phyloP scores from a whole-genome alignment of 345 rosid genomes.

The Eutrema japonicum region DNA sequence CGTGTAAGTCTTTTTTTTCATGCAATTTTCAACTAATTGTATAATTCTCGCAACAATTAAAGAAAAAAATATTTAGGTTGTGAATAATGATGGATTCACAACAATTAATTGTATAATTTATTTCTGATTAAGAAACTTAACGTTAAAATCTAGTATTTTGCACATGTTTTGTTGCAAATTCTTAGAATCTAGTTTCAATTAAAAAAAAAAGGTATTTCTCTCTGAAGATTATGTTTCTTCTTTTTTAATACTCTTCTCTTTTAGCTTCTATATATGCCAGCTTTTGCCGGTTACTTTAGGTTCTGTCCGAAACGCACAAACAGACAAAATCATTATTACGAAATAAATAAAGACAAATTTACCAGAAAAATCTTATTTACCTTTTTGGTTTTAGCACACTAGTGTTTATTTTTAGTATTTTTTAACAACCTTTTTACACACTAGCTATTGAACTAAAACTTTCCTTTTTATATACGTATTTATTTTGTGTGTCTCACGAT shows the following conservation, averaged over 20 bases:
- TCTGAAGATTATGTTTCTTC: constrained; percentile 24
- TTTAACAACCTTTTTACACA: background rate
- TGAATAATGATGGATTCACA: background rate
- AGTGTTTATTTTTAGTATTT: background rate
- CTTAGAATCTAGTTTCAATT: background rate
- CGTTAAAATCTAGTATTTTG: background rate
- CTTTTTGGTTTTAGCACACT: constrained; percentile 20
- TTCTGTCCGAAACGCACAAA: constrained; percentile 32
- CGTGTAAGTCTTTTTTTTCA: constrained; percentile 59
- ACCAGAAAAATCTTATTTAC: constrained; percentile 3
- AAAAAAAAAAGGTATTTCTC: background rate
- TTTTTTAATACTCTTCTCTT: constrained; percentile 12
- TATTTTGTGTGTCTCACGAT: background rate
- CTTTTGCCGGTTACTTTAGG: constrained; percentile 42
- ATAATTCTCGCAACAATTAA: background rate
- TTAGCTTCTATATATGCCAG: constrained; percentile 38
- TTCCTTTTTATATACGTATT: too few relatives aligned
- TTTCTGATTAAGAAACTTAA: background rate
- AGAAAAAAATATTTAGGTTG: background rate
- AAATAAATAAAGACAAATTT: constrained; percentile 24
- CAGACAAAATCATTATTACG: constrained; percentile 41
- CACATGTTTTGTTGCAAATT: background rate
- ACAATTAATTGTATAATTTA: background rate
- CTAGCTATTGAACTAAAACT: background rate
- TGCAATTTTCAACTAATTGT: background rate